These are phyloP conservation scores for Vitis vinifera DNA, from an alignment of 164 flowering plant species.

Conservation along the genomic window DNA sequence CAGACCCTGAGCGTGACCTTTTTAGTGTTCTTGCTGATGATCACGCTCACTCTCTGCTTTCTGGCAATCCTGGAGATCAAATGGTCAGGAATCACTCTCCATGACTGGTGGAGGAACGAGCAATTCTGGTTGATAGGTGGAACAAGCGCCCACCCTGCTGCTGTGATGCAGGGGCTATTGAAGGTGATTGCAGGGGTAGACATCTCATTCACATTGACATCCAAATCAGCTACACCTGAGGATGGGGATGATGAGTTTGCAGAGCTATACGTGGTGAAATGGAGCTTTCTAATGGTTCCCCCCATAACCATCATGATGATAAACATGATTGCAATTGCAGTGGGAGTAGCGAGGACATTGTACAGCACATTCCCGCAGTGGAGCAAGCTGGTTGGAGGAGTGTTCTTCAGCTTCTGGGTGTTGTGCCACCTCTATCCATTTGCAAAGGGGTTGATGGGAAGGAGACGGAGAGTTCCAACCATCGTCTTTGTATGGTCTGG, in stretches of 20 bases:
- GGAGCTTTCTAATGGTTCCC: conserved; percentile 82
- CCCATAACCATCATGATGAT: conserved; percentile 85
- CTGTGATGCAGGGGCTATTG: conserved; percentile 80
- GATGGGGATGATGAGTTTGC: conserved; percentile 89
- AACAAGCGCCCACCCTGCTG: conserved; percentile 92
- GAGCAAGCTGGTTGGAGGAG: conserved; percentile 92
- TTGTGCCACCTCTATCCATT: conserved; percentile 85
- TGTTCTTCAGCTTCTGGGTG: conserved; percentile 96
- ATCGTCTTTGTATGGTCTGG: conserved; percentile 94
- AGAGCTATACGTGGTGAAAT: conserved; percentile 71
- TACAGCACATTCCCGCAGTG: conserved; percentile 85
- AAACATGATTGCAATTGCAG: conserved; percentile 72
- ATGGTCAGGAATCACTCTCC: conserved; percentile 88
- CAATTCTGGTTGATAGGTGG: conserved; percentile 98
- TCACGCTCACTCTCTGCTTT: conserved; percentile 72
- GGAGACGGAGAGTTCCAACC: conserved; percentile 79
- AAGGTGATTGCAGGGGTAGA: conserved; percentile 91
- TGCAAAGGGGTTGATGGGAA: conserved; percentile 92
- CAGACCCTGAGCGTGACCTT: conserved; percentile 68
- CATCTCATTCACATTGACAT: conserved; percentile 86
- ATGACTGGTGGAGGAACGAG: conserved; percentile 97
- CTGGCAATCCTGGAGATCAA: conserved; percentile 77
- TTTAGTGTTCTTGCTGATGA: conserved; percentile 52
- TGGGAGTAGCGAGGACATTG: conserved; percentile 71
- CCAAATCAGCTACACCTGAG: conserved; percentile 70